Evolutionary conservation across 345 rosid genomes (phyloP), one percentile per base, ranked within the genome.

Genomic region (Atalantia buxifolia): DNA sequence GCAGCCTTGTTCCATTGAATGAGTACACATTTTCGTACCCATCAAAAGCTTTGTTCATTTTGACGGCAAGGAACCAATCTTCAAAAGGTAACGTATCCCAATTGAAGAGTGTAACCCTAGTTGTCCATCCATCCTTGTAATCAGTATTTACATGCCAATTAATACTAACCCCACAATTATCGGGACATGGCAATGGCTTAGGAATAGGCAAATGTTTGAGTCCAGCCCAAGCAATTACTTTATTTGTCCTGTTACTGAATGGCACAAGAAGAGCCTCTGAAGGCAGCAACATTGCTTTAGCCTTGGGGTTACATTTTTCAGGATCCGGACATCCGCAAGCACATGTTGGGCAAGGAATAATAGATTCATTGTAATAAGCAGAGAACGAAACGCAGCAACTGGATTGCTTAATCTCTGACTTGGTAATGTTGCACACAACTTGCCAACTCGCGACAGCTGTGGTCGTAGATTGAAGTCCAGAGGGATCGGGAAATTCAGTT

Each of bases 381-480:
- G 98, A 92, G 88, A 92, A 94, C 0, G 99, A 92, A n/a, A 94
- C 99, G 53, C 99, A 97, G 75, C 98, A 97, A 63, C 83, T 82
- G 2, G 98, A 60, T 36, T 87, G 82, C 45, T 84, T 85, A 2
- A 76, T 75, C 84, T 92, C 92, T 0, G 97, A 95, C 67, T 82
- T 86, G 0, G 97, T 85, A 35, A 97, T 92, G 85, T 94, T 94
- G 86, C 99, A 94, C 4, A 87, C 87, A 2, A 97, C 79, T 79
- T 94, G 98, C 92, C 93, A 97, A 71, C 87, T 94, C 6, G 98
- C 89, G 0, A 92, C 66, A 1, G 98, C 97, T 2, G 59, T 78
- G 2, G 81, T 19, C 6, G 78, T 76, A 7, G 93, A 86, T 33
- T 82, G 84, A 35, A 96, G 86, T 6, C 99, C 99, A 13, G 65